Conservation (phyloP, 2,329 filamentous ascomycete species). For the Colletotrichum sp. region DNA sequence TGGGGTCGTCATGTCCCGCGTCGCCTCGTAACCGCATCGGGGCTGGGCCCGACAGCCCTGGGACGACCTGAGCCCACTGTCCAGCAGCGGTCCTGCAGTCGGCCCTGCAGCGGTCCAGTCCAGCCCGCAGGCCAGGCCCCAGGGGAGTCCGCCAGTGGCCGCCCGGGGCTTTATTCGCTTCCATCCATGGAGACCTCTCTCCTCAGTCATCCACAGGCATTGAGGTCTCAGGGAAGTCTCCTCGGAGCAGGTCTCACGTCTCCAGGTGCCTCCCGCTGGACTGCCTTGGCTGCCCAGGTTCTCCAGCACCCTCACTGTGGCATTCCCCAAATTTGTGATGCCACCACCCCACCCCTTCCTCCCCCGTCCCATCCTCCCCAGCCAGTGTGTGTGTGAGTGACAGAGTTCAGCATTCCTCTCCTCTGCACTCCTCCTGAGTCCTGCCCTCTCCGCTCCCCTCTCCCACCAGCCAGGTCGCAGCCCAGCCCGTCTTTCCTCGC, state of each 20-base stretch:
- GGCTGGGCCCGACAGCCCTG: not conserved
- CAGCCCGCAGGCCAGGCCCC: not conserved
- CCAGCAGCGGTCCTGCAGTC: not conserved
- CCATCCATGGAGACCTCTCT: not conserved
- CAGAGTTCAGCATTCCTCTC: not conserved
- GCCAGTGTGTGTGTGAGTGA: not conserved
- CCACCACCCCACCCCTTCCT: constrained; percentile 2
- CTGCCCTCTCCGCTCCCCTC: not conserved
- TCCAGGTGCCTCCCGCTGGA: not conserved
- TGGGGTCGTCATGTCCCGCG: not conserved
- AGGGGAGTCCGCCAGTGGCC: not conserved
- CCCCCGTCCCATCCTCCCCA: not conserved
- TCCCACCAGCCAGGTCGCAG: not conserved
- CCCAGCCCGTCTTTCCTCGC: not conserved
- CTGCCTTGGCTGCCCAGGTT: not conserved
- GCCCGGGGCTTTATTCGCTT: not conserved
- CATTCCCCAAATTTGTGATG: constrained; percentile 8
- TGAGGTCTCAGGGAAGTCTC: not conserved
- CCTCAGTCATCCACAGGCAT: not conserved
- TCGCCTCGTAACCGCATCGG: not conserved
- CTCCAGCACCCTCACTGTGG: not conserved
- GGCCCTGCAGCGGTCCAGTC: not conserved
- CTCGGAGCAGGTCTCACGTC: not conserved
- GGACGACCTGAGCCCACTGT: not conserved
- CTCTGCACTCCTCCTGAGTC: not conserved